Base-by-base conservation (phyloP, 306 rosid species). In the Bauhinia variegata region DNA sequence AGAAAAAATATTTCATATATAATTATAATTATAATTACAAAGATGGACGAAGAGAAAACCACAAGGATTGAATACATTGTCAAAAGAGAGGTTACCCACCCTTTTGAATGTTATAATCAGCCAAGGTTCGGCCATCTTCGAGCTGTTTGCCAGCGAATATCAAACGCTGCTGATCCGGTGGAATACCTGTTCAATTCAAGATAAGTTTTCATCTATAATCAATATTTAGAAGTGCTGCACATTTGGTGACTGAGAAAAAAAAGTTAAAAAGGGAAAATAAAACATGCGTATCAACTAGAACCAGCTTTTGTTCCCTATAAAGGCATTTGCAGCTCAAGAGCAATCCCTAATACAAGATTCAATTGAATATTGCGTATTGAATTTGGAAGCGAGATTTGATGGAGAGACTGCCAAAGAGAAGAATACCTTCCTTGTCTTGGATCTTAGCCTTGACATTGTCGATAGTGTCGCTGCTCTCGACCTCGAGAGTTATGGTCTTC, bases 401-500 rank as follows among this genome's bases (percentile, higher is more conserved):
- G 19, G 28, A 14, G 30, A 36, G 11, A 30, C 42, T 4, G 32
- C 6, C 1, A 23, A 64, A n/a, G 1, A 0, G 19, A 34, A 4
- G 8, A 36, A 44, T 57, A 87, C 95, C 97, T 86, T 88, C 97
- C 66, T 91, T 91, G 77, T 91, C 97, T 71, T 91, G 97, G 55
- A 91, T 88, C 80, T 91, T 91, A 1, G 96, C 81, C 47, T 91
- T 84, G 63, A 87, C 95, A 89, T 89, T 86, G 86, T 92, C 92
- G 39, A 92, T 87, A n/a, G 92, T 82, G 72, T 92, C 90, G 63
- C 95, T 87, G 75, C 96, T 82, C 82, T 91, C 91, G 5, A 85
- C 96, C 81, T 89, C 96, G 59, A 91, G 96, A 46, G 93, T 89
- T 5, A 89, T 91, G 62, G 96, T 88, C 80, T 91, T 87, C 70